Conservation (phyloP, 2,329 filamentous ascomycete species). For the Sphaerulina vaccinii region DNA sequence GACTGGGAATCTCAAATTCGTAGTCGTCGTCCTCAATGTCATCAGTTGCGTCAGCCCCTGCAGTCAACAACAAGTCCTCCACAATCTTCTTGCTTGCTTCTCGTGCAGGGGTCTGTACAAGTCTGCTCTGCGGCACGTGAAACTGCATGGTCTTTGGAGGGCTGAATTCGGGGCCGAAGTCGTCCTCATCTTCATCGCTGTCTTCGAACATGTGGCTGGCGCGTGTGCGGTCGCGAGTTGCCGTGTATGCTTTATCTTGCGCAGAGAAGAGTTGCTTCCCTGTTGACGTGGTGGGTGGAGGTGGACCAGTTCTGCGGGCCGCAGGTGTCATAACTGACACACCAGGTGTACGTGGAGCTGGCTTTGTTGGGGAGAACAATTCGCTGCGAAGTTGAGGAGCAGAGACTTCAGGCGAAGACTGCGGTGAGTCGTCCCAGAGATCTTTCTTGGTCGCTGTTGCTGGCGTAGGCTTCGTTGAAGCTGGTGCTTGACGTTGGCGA, state of each 20-base stretch:
- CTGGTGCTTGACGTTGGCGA: constrained; percentile 21
- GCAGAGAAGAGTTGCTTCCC: constrained; percentile 38
- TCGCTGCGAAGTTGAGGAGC: constrained; percentile 82
- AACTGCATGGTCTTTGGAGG: constrained; percentile 94
- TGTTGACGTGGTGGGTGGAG: constrained; percentile 34
- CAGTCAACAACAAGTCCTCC: constrained; percentile 73
- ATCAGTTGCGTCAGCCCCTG: constrained; percentile 60
- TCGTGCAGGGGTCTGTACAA: constrained; percentile 77
- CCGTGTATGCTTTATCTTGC: constrained; percentile 32
- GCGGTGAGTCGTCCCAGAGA: constrained; percentile 47
- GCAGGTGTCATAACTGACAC: constrained; percentile 76
- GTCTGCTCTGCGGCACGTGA: constrained; percentile 70
- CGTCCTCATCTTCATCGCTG: constrained; percentile 58
- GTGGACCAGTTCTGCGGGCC: constrained; percentile 26
- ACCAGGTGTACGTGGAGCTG: constrained; percentile 69
- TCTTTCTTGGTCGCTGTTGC: constrained; percentile 37
- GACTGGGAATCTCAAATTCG: constrained; percentile 46
- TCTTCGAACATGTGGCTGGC: constrained; percentile 31
- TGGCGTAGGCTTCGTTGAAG: constrained; percentile 36
- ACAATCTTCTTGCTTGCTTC: constrained; percentile 81
- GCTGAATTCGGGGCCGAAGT: constrained; percentile 52
- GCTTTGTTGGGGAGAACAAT: constrained; percentile 58
- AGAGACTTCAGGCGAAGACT: constrained; percentile 64
- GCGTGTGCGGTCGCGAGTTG: constrained; percentile 24
- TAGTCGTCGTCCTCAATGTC: constrained; percentile 45